Base-by-base conservation (phyloP, 2,329 filamentous ascomycete species). In the Arthrobotrys entomopaga region DNA sequence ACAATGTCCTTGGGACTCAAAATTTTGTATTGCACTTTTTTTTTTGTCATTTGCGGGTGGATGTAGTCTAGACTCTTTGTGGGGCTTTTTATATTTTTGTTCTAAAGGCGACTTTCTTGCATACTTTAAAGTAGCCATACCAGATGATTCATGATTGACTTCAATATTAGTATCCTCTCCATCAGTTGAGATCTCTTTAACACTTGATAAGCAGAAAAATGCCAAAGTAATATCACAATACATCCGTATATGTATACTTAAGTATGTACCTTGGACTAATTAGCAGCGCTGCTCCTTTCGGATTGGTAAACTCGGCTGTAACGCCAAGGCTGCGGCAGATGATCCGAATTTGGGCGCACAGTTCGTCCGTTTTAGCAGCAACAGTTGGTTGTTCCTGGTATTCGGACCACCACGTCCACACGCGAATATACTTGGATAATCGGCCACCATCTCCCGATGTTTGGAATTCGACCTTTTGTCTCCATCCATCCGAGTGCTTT, bases 291-390 rank as follows among this genome's bases (percentile, higher is more conserved):
- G 7, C 40, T 10, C 3, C 11, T 43, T 13, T 43, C n/a, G 40
- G 40, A 10, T 13, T 15, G 15, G 42, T 15, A 7, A 19, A 46
- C n/a, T n/a, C n/a, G 5, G 29, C 29, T 59, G 56, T 16, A 26
- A 66, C 49, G 65, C 65, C 56, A 69, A 69, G 65, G 38, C 13
- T 34, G 40, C 20, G 48, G 56, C 56, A 56, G 56, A 59, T 13
- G 56, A 29, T 48, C 56, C 56, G 34, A 16, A 43, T 57, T 34
- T 58, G 53, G 54, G 53, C 16, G 61, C 40, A 24, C 19, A 46
- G 42, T 46, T 46, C 8, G 13, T 46, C 11, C 6, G 13, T 34
- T 34, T 34, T 29, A 29, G 26, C 7, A 3, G 3, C 3, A 7
- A 7, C 3, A 29, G 26, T 29, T 26, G 43, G 60, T 46, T 29